Conservation (phyloP, 2,329 filamentous ascomycete genomes). For the Ascocoryne sarcoides region DNA sequence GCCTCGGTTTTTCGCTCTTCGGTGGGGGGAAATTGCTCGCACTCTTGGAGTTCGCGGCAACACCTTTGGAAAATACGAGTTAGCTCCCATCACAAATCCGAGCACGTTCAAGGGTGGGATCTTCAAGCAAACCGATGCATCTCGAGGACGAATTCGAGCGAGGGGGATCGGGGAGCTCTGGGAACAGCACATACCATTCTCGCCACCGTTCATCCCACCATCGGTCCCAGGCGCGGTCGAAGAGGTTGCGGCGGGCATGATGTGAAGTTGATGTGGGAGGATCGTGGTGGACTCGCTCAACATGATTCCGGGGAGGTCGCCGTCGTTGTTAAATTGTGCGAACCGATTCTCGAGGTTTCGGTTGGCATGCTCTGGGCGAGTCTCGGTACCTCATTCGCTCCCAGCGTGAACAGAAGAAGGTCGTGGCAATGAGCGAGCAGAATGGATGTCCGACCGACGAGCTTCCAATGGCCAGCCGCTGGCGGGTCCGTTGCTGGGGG, state of each 20-base stretch:
- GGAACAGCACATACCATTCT: constrained; percentile 23
- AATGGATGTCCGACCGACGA: constrained; percentile 20
- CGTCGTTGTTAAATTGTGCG: constrained; percentile 11
- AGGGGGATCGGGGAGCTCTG: too few relatives aligned
- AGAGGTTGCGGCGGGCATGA: constrained; percentile 27
- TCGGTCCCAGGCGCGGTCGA: constrained; percentile 18
- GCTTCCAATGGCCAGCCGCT: constrained; percentile 20
- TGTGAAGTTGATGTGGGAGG: constrained; percentile 18
- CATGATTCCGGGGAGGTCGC: constrained; percentile 16
- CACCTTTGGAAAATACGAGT: constrained; percentile 9
- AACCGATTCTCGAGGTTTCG: constrained; percentile 12
- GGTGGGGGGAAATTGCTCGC: constrained; percentile 54
- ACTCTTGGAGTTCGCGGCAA: constrained; percentile 18
- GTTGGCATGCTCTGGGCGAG: constrained; percentile 22
- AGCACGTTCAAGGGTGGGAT: too few relatives aligned
- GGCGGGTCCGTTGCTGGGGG: constrained; percentile 19
- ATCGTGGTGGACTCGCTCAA: constrained; percentile 21
- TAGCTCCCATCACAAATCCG: too few relatives aligned
- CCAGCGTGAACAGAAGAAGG: constrained; percentile 10
- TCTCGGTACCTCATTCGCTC: constrained; percentile 19
- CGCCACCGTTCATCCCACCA: constrained; percentile 21
- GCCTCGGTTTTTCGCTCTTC: constrained; percentile 95
- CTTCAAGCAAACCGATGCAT: too few relatives aligned
- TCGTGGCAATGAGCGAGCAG: constrained; percentile 17
- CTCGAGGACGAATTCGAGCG: too few relatives aligned